Evolutionary conservation across 2,329 filamentous ascomycete species (phyloP).

Genomic region (Curvularia sp.): DNA sequence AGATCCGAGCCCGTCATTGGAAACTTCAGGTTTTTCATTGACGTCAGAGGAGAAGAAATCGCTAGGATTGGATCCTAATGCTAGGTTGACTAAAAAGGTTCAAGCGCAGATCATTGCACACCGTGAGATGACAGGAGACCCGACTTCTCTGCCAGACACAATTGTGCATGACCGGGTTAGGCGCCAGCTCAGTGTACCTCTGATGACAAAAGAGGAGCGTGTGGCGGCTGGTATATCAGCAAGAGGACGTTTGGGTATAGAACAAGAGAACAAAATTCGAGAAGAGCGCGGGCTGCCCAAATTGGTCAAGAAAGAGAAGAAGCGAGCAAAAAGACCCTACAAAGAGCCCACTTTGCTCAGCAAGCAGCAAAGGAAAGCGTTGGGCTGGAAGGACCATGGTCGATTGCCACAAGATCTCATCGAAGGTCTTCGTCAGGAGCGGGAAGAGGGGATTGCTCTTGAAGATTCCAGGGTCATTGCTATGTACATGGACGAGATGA

Average conservation of each 20-base stretch:
- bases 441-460: slow-evolving; percentile 26
- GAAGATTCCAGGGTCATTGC: slow-evolving; percentile 27
- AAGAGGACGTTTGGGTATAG: slow-evolving; percentile 34
- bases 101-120: slow-evolving; percentile 39
- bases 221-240: slow-evolving; percentile 34
- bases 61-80: slow-evolving; percentile 34
- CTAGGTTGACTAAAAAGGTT: slow-evolving; percentile 33
- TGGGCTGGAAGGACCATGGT: slow-evolving; percentile 35
- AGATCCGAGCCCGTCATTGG: slow-evolving; percentile 3
- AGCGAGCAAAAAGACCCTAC: slow-evolving; percentile 18
- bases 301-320: slow-evolving; percentile 24
- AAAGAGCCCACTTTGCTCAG: slow-evolving; percentile 32
- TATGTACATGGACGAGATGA: slow-evolving; percentile 18
- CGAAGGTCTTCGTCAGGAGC: slow-evolving; percentile 34
- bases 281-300: slow-evolving; percentile 32
- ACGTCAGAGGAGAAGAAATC: slow-evolving; percentile 34
- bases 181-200: slow-evolving; percentile 18
- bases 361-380: slow-evolving; percentile 34
- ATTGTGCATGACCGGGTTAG: slow-evolving; percentile 19
- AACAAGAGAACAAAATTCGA: slow-evolving; percentile 34
- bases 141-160: slow-evolving; percentile 31
- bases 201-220: slow-evolving; percentile 41
- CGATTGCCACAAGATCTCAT: slow-evolving; percentile 35
- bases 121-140: slow-evolving; percentile 31
- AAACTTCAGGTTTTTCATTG: slow-evolving; percentile 22